Percentiles rank a stretch among this genome's conserved stretches.
Evolutionary conservation across 2,329 filamentous ascomycete genomes (phyloP).

Genomic region (Fusarium guadeloupense): DNA sequence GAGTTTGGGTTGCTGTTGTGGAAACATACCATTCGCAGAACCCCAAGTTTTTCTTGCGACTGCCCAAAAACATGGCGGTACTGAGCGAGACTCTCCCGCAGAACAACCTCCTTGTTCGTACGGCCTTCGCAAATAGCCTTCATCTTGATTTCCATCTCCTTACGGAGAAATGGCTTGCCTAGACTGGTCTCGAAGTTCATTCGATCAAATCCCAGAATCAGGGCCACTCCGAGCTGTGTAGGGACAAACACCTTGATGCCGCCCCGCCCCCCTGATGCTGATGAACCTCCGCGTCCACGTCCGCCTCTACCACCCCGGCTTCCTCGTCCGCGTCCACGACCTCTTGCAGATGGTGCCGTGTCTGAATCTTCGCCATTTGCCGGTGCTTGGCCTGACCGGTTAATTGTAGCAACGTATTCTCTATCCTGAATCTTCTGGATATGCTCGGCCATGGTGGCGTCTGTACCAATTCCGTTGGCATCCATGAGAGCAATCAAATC

Average conservation of each 20-base stretch:
- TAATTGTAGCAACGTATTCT: slow-evolving; percentile 79
- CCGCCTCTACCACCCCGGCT: slow-evolving; percentile 51
- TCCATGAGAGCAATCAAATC: slow-evolving; percentile 98
- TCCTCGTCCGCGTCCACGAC: slow-evolving; percentile 60
- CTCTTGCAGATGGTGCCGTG: slow-evolving; percentile 53
- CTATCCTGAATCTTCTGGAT: slow-evolving; percentile 94
- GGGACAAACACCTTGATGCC: slow-evolving; percentile 88
- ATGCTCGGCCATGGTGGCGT: slow-evolving; percentile 99
- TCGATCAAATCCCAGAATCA: slow-evolving; percentile 93
- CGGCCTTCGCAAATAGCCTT: slow-evolving; percentile 93
- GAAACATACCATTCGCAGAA: slow-evolving; percentile 67
- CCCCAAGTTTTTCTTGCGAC: slow-evolving; percentile 77
- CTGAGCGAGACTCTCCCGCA: slow-evolving; percentile 84
- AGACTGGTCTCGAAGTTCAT: slow-evolving; percentile 94
- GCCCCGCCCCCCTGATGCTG: slow-evolving; percentile 55
- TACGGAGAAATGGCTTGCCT: slow-evolving; percentile 93
- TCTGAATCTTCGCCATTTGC: slow-evolving; percentile 51
- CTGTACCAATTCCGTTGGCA: slow-evolving; percentile 96
- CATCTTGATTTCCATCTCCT: slow-evolving; percentile 98
- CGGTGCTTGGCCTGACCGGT: slow-evolving; percentile 50
- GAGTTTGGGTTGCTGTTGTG: slow-evolving; percentile 1
- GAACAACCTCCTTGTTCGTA: slow-evolving; percentile 76
- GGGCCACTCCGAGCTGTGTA: slow-evolving; percentile 86
- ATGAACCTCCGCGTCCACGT: slow-evolving; percentile 52
- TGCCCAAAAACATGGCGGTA: slow-evolving; percentile 88